Conservation (phyloP, 441 rosid genomes). For the Gossypium trilobum region DNA sequence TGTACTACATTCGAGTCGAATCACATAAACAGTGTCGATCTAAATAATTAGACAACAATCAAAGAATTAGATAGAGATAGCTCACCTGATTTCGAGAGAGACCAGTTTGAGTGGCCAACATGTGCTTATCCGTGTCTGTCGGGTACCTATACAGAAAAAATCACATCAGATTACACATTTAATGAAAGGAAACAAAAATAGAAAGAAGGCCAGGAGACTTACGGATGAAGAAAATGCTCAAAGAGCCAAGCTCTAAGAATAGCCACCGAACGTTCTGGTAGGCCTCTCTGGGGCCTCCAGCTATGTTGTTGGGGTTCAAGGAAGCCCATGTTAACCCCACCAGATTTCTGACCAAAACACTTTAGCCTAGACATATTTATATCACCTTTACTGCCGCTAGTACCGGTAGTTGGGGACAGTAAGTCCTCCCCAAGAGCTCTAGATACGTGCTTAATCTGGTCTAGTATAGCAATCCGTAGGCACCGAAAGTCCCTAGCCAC, state of each 20-base stretch:
- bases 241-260: slow-evolving; percentile 58
- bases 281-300: slow-evolving; percentile 66
- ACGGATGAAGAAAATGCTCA: slow-evolving; percentile 68
- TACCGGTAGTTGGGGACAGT: slow-evolving; percentile 19
- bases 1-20: slow-evolving; percentile 4
- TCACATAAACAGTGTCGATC: background rate
- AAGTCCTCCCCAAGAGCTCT: slow-evolving; percentile 37
- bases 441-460: slow-evolving; percentile 31
- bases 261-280: slow-evolving; percentile 56
- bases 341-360: slow-evolving; percentile 25
- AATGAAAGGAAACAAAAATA: background rate
- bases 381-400: slow-evolving; percentile 26
- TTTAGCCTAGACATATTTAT: slow-evolving; percentile 21
- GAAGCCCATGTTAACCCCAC: slow-evolving; percentile 27
- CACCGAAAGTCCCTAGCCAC: slow-evolving; percentile 39
- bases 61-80: background rate
- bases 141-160: slow-evolving; percentile 38
- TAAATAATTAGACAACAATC: background rate
- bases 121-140: slow-evolving; percentile 47
- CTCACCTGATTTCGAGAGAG: slow-evolving; percentile 56
- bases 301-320: slow-evolving; percentile 40
- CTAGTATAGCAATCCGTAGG: slow-evolving; percentile 33
- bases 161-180: background rate
- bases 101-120: slow-evolving; percentile 51
- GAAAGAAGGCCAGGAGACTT: slow-evolving; percentile 13